phyloP scores from a whole-genome alignment of 176 grass and related monocot species.

The Chrysopogon serrulatus region DNA sequence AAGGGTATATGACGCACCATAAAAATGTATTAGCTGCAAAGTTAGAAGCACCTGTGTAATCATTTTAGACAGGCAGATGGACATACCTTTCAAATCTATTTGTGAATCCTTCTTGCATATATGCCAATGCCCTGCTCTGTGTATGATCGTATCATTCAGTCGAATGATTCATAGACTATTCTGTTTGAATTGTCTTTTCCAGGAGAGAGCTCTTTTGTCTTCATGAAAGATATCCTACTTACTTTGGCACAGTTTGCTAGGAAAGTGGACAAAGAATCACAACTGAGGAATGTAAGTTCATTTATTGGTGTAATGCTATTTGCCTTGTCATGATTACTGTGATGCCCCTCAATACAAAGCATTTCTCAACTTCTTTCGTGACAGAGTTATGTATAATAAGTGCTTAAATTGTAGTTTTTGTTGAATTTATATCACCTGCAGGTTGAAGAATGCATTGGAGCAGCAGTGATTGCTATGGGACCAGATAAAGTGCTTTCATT shows the following conservation, averaged over 20 bases:
- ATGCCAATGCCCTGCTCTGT: background rate
- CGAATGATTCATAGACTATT: background rate
- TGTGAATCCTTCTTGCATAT: conserved; percentile 3
- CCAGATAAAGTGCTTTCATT: conserved; percentile 70
- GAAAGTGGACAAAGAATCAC: conserved; percentile 46
- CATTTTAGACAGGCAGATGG: background rate
- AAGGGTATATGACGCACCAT: background rate
- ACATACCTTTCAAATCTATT: background rate
- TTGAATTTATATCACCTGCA: conserved; percentile 37
- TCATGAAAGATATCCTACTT: conserved; percentile 89
- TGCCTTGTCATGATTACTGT: conserved; percentile 8
- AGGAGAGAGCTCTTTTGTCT: conserved; percentile 63
- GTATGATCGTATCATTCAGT: background rate
- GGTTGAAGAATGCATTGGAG: conserved; percentile 87
- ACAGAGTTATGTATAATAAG: background rate
- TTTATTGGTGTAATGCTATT: background rate
- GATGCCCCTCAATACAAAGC: background rate
- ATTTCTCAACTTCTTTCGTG: conserved; percentile 12
- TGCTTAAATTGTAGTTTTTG: conserved; percentile 9
- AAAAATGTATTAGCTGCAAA: background rate
- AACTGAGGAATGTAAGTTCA: conserved; percentile 57
- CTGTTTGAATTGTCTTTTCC: background rate
- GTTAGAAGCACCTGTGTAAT: background rate
- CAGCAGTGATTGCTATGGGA: conserved; percentile 77
- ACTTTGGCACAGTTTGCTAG: conserved; percentile 42